Evolutionary conservation across 768 basidiomycete genomes (phyloP).

Genomic region (Hygrocybe coccinea): DNA sequence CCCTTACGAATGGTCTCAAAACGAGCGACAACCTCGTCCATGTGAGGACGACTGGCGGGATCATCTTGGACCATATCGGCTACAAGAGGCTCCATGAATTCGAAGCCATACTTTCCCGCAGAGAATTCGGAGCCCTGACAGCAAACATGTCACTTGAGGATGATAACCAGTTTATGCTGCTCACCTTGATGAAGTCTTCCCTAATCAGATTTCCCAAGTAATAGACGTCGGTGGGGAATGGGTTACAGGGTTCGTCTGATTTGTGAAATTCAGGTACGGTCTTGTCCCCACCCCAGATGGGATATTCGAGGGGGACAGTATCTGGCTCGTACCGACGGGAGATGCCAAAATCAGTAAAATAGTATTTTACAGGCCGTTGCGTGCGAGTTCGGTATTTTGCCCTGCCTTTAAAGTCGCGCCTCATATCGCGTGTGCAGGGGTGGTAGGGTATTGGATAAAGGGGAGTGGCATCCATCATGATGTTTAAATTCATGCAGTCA

Average conservation of each 20-base stretch:
- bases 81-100: slow-evolving; percentile 20
- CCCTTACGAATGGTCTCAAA: slow-evolving; percentile 19
- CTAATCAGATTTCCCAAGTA: slow-evolving; percentile 30
- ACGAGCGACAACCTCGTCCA: slow-evolving; percentile 31
- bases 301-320: slow-evolving; percentile 22
- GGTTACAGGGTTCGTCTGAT: slow-evolving; percentile 20
- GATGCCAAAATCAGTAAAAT: slow-evolving; percentile 30
- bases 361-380: slow-evolving; percentile 22
- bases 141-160: not conserved
- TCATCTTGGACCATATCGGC: slow-evolving; percentile 35
- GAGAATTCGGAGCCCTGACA: slow-evolving; percentile 1
- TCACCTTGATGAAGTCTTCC: slow-evolving; percentile 10
- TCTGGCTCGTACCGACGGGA: slow-evolving; percentile 24
- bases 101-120: slow-evolving; percentile 1
- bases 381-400: slow-evolving; percentile 16
- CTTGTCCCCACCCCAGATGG: slow-evolving; percentile 38
- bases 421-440: slow-evolving; percentile 12
- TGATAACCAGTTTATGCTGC: not conserved
- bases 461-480: slow-evolving; percentile 25
- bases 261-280: slow-evolving; percentile 33
- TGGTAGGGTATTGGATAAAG: slow-evolving; percentile 21
- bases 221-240: slow-evolving; percentile 36
- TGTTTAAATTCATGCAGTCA: slow-evolving; percentile 16
- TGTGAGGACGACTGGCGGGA: slow-evolving; percentile 33
- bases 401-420: slow-evolving; percentile 13